Evolutionary conservation across 2,329 filamentous ascomycete genomes (phyloP).

Genomic region (Sporothrix euskadiensis): DNA sequence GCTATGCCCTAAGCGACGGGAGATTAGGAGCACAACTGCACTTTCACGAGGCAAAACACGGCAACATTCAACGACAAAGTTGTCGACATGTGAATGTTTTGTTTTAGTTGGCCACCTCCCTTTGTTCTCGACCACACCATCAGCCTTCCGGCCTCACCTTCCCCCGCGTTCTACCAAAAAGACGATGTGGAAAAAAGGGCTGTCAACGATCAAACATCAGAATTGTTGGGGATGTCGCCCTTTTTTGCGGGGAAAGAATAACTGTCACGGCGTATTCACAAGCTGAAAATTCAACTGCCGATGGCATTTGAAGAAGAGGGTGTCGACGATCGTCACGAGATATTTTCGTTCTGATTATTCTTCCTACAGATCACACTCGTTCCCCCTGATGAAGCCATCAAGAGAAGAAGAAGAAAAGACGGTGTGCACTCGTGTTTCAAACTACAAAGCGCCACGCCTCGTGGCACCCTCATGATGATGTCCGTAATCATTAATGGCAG

Average conservation of each 20-base stretch:
- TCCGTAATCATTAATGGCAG: neutral
- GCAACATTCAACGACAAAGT: neutral
- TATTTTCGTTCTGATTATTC: neutral
- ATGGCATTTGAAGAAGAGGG: neutral
- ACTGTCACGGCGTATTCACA: conserved; percentile 11
- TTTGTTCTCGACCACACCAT: neutral
- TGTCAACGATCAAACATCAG: neutral
- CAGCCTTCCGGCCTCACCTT: neutral
- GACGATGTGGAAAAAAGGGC: neutral
- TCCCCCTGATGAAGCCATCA: neutral
- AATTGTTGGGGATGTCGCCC: neutral
- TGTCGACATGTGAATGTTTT: neutral
- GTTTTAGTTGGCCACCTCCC: too few species aligned
- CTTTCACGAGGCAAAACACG: conserved; percentile 11
- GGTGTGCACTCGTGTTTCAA: neutral
- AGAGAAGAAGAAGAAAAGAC: neutral
- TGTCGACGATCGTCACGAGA: neutral
- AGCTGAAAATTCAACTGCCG: neutral
- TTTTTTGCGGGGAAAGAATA: conserved; percentile 5
- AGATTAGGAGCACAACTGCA: neutral
- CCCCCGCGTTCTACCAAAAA: neutral
- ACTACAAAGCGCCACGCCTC: neutral
- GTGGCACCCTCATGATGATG: neutral
- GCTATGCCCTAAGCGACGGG: conserved; percentile 4
- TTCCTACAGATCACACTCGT: neutral